These are phyloP conservation scores for Mucor piriformis DNA, from an alignment of 371 early-diverging fungal genomes.

Conservation along the genomic window DNA sequence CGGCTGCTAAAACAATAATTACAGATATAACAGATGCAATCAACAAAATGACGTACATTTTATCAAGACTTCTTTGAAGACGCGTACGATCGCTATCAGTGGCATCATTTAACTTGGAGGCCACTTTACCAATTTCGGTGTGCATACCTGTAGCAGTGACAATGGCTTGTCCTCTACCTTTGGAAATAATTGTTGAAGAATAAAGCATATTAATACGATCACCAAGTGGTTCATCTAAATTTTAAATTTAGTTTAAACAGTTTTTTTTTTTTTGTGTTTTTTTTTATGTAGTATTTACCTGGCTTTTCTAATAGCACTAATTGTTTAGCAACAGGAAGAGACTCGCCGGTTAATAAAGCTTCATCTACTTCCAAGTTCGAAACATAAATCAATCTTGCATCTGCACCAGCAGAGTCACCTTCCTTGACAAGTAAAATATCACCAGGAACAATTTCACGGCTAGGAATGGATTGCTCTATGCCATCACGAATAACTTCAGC, in stretches of 20 bases:
- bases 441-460: constrained; percentile 81
- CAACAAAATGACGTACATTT: constrained; percentile 71
- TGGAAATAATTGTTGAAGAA: constrained; percentile 71
- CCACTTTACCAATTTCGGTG: constrained; percentile 91
- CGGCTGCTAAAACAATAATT: constrained; percentile 71
- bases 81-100: constrained; percentile 67
- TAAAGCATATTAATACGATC: constrained; percentile 79
- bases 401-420: constrained; percentile 89
- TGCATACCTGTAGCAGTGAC: constrained; percentile 83
- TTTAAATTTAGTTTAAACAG: neutral
- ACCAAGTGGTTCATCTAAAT: constrained; percentile 62
- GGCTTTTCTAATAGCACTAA: constrained; percentile 27
- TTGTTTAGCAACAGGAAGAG: constrained; percentile 72
- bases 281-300: constrained; percentile 35
- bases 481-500: constrained; percentile 83
- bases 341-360: constrained; percentile 88
- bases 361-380: constrained; percentile 86
- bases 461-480: constrained; percentile 60
- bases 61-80: constrained; percentile 76
- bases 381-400: constrained; percentile 79
- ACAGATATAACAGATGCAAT: constrained; percentile 47
- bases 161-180: constrained; percentile 78
- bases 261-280: neutral
- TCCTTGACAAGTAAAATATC: constrained; percentile 85
- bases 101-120: constrained; percentile 74